phyloP scores from a whole-genome alignment of 257 asterid species.

The Leonotis leonurus region DNA sequence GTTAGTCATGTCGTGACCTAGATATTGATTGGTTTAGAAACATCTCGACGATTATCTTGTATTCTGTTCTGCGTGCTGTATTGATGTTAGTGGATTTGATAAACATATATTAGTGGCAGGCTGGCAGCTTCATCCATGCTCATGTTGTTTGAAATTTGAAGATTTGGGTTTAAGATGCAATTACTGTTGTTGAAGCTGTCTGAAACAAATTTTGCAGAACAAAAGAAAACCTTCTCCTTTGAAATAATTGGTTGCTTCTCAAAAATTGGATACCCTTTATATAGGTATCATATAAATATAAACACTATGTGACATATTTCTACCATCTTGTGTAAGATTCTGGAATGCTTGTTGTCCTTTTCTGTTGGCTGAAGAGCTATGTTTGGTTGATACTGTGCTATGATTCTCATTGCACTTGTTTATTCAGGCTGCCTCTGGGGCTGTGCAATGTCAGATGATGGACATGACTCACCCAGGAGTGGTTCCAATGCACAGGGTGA shows the following conservation, averaged over 20 bases:
- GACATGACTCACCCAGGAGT: constrained; percentile 84
- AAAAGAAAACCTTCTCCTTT: neutral
- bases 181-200: neutral
- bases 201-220: neutral
- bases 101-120: neutral
- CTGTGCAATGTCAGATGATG: constrained; percentile 94
- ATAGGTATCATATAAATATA: neutral
- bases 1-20: neutral
- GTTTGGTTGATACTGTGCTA: neutral
- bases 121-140: neutral
- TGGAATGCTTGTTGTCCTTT: neutral
- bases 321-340: neutral
- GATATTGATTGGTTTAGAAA: neutral
- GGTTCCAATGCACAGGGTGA: constrained; percentile 96
- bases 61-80: neutral
- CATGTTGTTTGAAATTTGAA: neutral
- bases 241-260: neutral
- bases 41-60: neutral
- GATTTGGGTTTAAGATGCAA: neutral
- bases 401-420: constrained; percentile 11
- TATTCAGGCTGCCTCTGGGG: constrained; percentile 85
- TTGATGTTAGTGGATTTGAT: neutral
- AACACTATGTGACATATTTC: neutral
- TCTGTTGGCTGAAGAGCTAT: neutral
- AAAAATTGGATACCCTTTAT: neutral